Evolutionary conservation across 2,329 filamentous ascomycete species (phyloP).

Genomic region (Fusarium xyrophilum): DNA sequence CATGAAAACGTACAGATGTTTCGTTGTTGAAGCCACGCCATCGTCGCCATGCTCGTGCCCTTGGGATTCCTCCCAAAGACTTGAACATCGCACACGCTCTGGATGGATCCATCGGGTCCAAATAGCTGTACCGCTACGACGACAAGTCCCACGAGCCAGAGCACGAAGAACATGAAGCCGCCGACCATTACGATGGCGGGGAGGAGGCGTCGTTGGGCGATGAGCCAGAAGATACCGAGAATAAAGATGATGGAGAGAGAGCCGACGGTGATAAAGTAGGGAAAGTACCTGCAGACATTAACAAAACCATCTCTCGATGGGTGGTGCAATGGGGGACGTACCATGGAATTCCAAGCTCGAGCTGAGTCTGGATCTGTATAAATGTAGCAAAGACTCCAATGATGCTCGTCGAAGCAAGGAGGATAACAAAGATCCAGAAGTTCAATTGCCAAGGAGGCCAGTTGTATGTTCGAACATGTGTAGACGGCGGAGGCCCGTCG

Average conservation of each 20-base stretch:
- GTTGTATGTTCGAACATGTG: constrained; percentile 65
- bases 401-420: constrained; percentile 63
- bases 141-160: constrained; percentile 72
- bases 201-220: constrained; percentile 65
- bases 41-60: constrained; percentile 60
- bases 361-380: constrained; percentile 63
- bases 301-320: not conserved
- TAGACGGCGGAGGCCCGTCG: constrained; percentile 51
- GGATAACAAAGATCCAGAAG: constrained; percentile 71
- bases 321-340: constrained; percentile 45
- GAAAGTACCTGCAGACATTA: constrained; percentile 63
- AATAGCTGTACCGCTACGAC: constrained; percentile 69
- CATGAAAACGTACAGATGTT: constrained; percentile 62
- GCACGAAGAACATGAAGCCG: constrained; percentile 69
- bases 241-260: constrained; percentile 72
- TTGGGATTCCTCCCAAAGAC: constrained; percentile 60
- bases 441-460: constrained; percentile 74
- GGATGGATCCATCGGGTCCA: constrained; percentile 65
- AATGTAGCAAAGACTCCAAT: constrained; percentile 69
- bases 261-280: constrained; percentile 68
- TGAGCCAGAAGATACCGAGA: constrained; percentile 67
- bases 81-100: constrained; percentile 63
- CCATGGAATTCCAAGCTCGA: constrained; percentile 66
- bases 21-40: constrained; percentile 70
- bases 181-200: constrained; percentile 69